These are phyloP conservation scores for Venturia carpophila DNA, from an alignment of 2,329 filamentous ascomycete genomes.

Conservation along the genomic window DNA sequence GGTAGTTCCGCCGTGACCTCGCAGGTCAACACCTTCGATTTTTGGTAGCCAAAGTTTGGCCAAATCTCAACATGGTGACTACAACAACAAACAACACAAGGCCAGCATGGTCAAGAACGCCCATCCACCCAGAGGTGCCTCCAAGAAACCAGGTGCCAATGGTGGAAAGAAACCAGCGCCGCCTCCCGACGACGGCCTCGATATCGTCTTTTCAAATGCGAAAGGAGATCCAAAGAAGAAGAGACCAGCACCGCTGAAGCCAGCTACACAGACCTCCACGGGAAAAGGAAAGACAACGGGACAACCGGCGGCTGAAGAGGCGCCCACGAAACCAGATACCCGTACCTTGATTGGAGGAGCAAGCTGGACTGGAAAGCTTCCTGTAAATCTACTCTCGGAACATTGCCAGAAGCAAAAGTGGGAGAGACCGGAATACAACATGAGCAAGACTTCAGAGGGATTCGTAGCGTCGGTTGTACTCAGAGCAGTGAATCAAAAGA, in stretches of 20 bases:
- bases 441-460: slow-evolving; percentile 42
- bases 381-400: slow-evolving; percentile 86
- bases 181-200: slow-evolving; percentile 40
- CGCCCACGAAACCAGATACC: slow-evolving; percentile 52
- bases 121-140: slow-evolving; percentile 37
- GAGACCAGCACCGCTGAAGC: slow-evolving; percentile 24
- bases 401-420: slow-evolving; percentile 94
- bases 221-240: slow-evolving; percentile 37
- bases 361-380: slow-evolving; percentile 96
- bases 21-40: neutral
- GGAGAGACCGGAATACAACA: slow-evolving; percentile 87
- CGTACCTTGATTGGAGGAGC: slow-evolving; percentile 82
- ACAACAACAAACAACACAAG: neutral
- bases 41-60: neutral
- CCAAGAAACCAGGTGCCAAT: slow-evolving; percentile 29
- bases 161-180: slow-evolving; percentile 26
- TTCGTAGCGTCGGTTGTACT: slow-evolving; percentile 77
- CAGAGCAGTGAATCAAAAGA: slow-evolving; percentile 67
- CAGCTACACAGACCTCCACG: slow-evolving; percentile 23
- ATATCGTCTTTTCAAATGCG: slow-evolving; percentile 42
- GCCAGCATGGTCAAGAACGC: slow-evolving; percentile 42
- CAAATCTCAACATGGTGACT: neutral
- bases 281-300: slow-evolving; percentile 29
- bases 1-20: neutral
- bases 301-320: slow-evolving; percentile 28